phyloP scores from a whole-genome alignment of 805 yeast species.

The Nakazawaea ambrosiae region DNA sequence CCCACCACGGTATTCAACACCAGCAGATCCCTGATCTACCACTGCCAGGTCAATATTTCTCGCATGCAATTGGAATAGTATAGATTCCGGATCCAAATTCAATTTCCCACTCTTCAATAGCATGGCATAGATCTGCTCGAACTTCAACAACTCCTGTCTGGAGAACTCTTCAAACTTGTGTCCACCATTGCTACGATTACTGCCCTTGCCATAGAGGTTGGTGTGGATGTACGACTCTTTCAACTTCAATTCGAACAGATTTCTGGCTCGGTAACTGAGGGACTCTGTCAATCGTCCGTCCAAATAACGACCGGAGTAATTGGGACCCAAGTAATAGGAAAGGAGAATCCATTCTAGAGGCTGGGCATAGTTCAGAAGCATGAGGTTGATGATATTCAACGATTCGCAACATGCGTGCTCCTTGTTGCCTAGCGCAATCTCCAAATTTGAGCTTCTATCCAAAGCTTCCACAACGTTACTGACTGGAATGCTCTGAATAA shows the following conservation, averaged over 20 bases:
- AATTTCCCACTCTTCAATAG: slow-evolving; percentile 11
- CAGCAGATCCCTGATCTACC: slow-evolving; percentile 16
- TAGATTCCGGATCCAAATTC: slow-evolving; percentile 6
- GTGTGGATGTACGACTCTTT: slow-evolving; percentile 13
- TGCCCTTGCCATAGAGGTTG: slow-evolving; percentile 10
- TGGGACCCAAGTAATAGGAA: slow-evolving; percentile 38
- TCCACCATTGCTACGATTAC: too few species aligned
- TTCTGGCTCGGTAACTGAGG: slow-evolving; percentile 23
- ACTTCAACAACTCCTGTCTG: slow-evolving; percentile 9
- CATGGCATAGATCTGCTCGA: slow-evolving; percentile 9
- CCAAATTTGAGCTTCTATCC: too few species aligned
- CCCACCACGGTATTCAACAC: slow-evolving; percentile 12
- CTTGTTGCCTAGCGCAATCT: too few species aligned
- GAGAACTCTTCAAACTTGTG: slow-evolving; percentile 10
- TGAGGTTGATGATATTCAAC: slow-evolving; percentile 28
- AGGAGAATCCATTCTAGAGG: slow-evolving; percentile 46
- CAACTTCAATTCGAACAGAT: slow-evolving; percentile 7
- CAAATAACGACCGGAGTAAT: slow-evolving; percentile 41
- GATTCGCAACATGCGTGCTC: slow-evolving; percentile 14
- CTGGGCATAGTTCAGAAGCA: slow-evolving; percentile 29
- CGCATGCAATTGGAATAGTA: slow-evolving; percentile 18
- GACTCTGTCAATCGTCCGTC: slow-evolving; percentile 31
- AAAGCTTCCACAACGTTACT: slow-evolving; percentile 1
- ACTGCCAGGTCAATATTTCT: slow-evolving; percentile 11
- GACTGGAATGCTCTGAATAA: slow-evolving; percentile 23